Conservation (phyloP, 345 rosid genomes). For the Garcia nutans region DNA sequence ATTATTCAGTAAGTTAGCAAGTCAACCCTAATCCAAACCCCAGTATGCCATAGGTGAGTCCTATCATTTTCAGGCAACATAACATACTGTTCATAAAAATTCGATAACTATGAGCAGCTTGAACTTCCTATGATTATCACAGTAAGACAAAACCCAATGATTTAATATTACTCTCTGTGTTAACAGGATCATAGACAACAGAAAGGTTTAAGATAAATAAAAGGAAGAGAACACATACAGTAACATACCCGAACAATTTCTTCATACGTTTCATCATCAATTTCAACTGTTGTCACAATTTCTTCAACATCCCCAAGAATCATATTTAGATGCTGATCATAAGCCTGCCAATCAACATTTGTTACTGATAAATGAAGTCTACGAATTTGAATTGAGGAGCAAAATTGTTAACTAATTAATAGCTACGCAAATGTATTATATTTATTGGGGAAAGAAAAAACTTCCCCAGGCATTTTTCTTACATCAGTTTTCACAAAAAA, state of each 20-base stretch:
- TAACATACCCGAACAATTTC: conserved; percentile 92
- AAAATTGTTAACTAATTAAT: neutral
- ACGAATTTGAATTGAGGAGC: neutral
- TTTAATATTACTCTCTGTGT: neutral
- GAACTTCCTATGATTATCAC: neutral
- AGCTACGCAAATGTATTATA: neutral
- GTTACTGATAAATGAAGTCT: neutral
- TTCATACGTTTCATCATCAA: conserved; percentile 97
- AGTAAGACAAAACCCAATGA: neutral
- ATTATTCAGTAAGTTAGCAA: neutral
- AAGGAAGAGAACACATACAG: neutral
- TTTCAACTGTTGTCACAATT: conserved; percentile 90
- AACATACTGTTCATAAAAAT: neutral
- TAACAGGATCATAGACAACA: neutral
- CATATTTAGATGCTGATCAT: conserved; percentile 99
- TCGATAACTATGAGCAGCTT: neutral
- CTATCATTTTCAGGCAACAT: neutral
- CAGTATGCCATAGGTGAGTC: neutral
- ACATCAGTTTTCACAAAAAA: neutral
- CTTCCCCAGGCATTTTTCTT: neutral
- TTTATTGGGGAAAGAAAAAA: neutral
- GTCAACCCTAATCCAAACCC: neutral
- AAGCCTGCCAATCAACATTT: conserved; percentile 58
- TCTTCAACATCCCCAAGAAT: conserved; percentile 99
- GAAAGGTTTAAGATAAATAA: neutral